Evolutionary conservation across 2,329 filamentous ascomycete genomes (phyloP).

Genomic region (Trematosphaeria pertusa): DNA sequence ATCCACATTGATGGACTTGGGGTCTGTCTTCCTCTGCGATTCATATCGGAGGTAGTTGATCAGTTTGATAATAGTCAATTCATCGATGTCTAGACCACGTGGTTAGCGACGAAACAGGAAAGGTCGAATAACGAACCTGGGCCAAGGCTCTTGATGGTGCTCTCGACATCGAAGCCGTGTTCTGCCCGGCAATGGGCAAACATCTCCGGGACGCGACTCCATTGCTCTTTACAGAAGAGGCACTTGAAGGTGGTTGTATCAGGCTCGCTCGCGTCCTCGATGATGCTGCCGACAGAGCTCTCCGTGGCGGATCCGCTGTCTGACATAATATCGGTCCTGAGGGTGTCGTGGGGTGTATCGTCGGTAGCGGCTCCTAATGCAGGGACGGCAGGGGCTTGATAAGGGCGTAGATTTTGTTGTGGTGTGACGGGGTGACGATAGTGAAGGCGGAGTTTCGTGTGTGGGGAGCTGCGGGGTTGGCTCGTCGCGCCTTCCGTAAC

Average conservation of each 20-base stretch:
- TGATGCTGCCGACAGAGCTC: conserved; percentile 43
- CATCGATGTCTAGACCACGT: conserved; percentile 36
- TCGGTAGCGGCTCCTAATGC: background rate
- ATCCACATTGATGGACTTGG: conserved; percentile 62
- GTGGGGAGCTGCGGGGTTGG: conserved; percentile 37
- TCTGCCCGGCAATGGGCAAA: conserved; percentile 34
- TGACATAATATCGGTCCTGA: conserved; percentile 29
- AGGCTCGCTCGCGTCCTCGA: conserved; percentile 44
- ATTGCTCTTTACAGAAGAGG: conserved; percentile 44
- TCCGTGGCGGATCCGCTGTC: conserved; percentile 38
- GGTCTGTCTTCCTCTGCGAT: conserved; percentile 45
- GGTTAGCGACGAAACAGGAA: conserved; percentile 27
- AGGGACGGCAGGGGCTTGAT: background rate
- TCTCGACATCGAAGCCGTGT: conserved; percentile 35
- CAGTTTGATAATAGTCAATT: conserved; percentile 42
- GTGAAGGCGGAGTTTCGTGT: conserved; percentile 30
- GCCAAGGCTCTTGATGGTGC: conserved; percentile 37
- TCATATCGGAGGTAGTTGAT: conserved; percentile 59
- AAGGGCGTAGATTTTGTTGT: conserved; percentile 12
- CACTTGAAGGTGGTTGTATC: conserved; percentile 46
- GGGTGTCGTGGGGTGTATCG: background rate
- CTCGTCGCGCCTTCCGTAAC: conserved; percentile 25
- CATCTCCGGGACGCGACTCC: conserved; percentile 34
- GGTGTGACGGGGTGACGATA: conserved; percentile 28
- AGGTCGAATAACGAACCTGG: conserved; percentile 29